Base-by-base conservation (phyloP, 2,329 filamentous ascomycete genomes). In the Verticillium alfalfae region DNA sequence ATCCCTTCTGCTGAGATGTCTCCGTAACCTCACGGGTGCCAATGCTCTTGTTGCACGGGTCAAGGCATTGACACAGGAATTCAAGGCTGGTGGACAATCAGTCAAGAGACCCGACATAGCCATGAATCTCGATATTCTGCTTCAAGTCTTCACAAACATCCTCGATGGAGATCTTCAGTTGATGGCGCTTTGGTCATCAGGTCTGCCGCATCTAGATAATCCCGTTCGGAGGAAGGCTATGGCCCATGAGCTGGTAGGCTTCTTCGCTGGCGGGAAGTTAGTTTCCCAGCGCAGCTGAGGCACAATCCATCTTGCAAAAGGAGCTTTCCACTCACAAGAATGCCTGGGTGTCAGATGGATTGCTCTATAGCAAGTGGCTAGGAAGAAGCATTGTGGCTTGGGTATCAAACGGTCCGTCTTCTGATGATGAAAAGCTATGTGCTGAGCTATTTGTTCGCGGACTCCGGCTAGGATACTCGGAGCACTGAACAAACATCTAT, bases 21-120 rank as follows among this genome's bases (percentile, higher is more conserved):
- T 99, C 5, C 82, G 82, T 61, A 97, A 88, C 70, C 79, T 95
- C 16, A 82, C 88, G 2, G 93, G 93, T 0, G 73, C 97, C 37
- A 94, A 92, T 64, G 89, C 91, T n/a, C 71, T 93, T 34, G 72
- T 93, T 10, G 81, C 87, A n/a, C 86, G 89, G 60, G 76, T 96
- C 36, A 87, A 85, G 63, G 79, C 83, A 22, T 76, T 91, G 18
- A 81, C 88, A 8, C 79, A 81, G 57, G 80, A 84, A 64, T 76
- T 76, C 13, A 83, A 78, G 59, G 66, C 73, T 0, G 73, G 75
- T 9, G 64, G 69, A 1, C 70, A 75, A 60, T 73, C 72, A 31
- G 57, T 73, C 0, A 79, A 77, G 62, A 71, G 78, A 7, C 74
- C 77, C 0, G 78, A 81, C 61, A 59, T 79, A 3, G 64, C 70